phyloP scores from a whole-genome alignment of 2,329 filamentous ascomycete genomes.

The Aspergillus sp. region DNA sequence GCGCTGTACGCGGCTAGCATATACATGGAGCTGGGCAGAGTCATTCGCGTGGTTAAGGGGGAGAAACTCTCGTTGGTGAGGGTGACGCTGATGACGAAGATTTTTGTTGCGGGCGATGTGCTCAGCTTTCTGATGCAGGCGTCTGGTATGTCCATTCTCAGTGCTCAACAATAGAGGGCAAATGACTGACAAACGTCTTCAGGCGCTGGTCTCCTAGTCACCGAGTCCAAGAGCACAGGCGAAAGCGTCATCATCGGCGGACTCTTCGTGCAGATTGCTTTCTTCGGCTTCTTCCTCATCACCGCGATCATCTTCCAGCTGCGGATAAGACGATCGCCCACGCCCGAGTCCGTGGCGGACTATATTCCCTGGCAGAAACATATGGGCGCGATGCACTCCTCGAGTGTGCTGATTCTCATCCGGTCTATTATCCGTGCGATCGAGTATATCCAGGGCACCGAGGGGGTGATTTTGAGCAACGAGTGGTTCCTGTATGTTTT shows the following conservation, averaged over 20 bases:
- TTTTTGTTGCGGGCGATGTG: conserved; percentile 20
- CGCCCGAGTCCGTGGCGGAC: conserved; percentile 12
- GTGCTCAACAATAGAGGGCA: background rate
- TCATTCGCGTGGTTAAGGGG: conserved; percentile 15
- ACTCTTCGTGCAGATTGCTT: conserved; percentile 20
- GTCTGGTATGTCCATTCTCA: conserved; percentile 10
- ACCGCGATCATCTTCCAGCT: conserved; percentile 16
- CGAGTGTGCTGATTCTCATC: conserved; percentile 18
- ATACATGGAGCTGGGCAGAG: conserved; percentile 17
- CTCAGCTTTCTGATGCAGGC: conserved; percentile 23
- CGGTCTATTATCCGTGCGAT: conserved; percentile 20
- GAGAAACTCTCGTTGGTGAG: conserved; percentile 13
- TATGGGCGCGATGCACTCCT: conserved; percentile 20
- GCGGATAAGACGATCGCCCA: conserved; percentile 19
- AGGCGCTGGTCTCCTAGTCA: conserved; percentile 18
- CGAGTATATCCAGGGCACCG: conserved; percentile 19
- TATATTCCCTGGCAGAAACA: conserved; percentile 26
- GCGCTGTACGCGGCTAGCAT: conserved; percentile 19
- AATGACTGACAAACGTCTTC: background rate
- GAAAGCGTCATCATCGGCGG: conserved; percentile 20
- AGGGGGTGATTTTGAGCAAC: conserved; percentile 17
- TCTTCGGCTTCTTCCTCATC: conserved; percentile 22
- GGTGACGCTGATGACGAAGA: conserved; percentile 18
- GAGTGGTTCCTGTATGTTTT: conserved; percentile 24
- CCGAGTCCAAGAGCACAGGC: conserved; percentile 8